Evolutionary conservation across 345 rosid genomes (phyloP).

Genomic region (Alliaria petiolata): DNA sequence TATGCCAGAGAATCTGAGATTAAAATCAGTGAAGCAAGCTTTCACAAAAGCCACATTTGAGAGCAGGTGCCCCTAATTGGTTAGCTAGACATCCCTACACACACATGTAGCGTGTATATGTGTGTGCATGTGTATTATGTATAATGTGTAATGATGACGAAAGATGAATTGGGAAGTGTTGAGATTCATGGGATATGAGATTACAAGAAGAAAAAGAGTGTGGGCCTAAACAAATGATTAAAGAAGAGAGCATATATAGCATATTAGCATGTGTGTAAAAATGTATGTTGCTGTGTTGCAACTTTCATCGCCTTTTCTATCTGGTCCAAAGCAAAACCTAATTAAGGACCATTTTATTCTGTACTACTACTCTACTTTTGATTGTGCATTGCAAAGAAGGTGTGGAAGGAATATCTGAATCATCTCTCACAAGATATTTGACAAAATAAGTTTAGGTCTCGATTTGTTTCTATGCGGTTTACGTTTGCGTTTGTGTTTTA

Average conservation of each 20-base stretch:
- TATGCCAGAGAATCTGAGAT: background rate
- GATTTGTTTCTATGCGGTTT: background rate
- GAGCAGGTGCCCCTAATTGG: background rate
- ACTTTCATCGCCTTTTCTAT: conserved; percentile 18
- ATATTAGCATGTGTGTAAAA: conserved; percentile 26
- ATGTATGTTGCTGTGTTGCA: conserved; percentile 2
- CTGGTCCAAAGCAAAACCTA: conserved; percentile 24
- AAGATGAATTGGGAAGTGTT: conserved; percentile 12
- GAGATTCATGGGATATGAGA: conserved; percentile 22
- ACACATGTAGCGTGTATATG: background rate
- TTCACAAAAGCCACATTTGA: too few species aligned
- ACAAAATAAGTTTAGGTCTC: background rate
- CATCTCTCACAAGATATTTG: background rate
- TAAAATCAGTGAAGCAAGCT: background rate
- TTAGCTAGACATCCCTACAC: background rate
- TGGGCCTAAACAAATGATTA: conserved; percentile 10
- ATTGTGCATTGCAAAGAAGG: background rate
- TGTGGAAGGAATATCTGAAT: conserved; percentile 16
- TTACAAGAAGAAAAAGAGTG: conserved; percentile 1
- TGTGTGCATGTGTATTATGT: background rate
- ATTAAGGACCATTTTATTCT: conserved; percentile 18
- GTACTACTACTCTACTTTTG: conserved; percentile 8
- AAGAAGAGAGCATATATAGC: conserved; percentile 19
- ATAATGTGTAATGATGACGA: conserved; percentile 1
- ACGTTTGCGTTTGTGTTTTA: background rate